phyloP scores from a whole-genome alignment of 108 stramenopile species.

The Fragilaria crotonensis region DNA sequence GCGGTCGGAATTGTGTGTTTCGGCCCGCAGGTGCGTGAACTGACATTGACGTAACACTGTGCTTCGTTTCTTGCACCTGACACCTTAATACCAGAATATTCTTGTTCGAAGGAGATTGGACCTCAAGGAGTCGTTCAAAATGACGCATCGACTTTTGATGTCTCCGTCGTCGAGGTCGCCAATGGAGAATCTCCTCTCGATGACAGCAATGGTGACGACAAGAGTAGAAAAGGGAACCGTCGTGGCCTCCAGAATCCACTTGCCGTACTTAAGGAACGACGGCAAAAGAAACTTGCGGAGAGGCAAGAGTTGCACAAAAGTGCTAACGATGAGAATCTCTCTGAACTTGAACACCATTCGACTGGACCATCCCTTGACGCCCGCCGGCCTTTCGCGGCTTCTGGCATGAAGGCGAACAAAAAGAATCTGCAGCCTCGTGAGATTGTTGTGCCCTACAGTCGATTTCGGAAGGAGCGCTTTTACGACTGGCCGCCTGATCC shows the following conservation, averaged over 20 bases:
- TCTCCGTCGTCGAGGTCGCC: conserved; percentile 15
- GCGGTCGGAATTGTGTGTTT: not conserved
- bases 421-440: conserved; percentile 26
- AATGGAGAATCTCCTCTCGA: conserved; percentile 16
- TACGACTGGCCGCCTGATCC: conserved; percentile 65
- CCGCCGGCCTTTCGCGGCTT: conserved; percentile 28
- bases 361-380: not conserved
- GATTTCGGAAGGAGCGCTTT: conserved; percentile 46
- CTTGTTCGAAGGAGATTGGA: conserved; percentile 36
- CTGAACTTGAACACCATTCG: not conserved
- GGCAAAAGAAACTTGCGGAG: conserved; percentile 19
- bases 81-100: conserved; percentile 26
- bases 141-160: too few relatives aligned
- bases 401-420: conserved; percentile 4
- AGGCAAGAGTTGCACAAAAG: conserved; percentile 4
- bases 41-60: not conserved
- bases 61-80: not conserved
- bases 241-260: not conserved
- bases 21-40: conserved; percentile 1
- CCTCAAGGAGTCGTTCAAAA: conserved; percentile 17
- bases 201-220: not conserved
- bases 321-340: conserved; percentile 13
- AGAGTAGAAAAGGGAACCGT: not conserved
- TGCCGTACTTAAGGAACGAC: conserved; percentile 3
- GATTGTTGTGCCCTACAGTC: conserved; percentile 45